Conservation (phyloP, 495 filamentous ascomycete genomes). For the Talaromyces stipitatus region DNA sequence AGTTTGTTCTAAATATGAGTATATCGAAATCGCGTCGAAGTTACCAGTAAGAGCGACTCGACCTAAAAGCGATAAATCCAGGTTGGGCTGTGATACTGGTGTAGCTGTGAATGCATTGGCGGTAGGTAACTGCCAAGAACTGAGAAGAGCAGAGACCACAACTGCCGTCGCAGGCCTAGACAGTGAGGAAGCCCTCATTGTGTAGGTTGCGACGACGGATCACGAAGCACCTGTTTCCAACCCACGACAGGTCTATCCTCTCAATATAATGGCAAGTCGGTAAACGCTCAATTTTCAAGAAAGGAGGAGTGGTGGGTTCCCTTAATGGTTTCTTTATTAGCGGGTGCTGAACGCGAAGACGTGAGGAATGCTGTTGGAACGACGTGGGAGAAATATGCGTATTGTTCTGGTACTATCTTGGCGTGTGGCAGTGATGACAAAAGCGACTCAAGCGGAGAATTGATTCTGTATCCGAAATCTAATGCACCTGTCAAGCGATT, state of each 20-base stretch:
- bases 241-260: conserved; percentile 1
- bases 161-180: conserved; percentile 47
- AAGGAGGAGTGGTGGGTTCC: background rate
- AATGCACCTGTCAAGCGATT: background rate
- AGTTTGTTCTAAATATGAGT: conserved; percentile 73
- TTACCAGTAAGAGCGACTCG: conserved; percentile 82
- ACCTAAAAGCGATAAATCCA: conserved; percentile 77
- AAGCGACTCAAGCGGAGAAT: background rate
- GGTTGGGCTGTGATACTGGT: conserved; percentile 62
- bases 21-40: conserved; percentile 86
- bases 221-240: conserved; percentile 2
- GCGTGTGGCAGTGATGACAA: background rate
- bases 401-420: background rate
- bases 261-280: conserved; percentile 5
- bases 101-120: conserved; percentile 60
- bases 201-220: conserved; percentile 37
- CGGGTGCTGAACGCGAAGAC: conserved; percentile 2
- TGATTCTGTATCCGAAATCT: background rate
- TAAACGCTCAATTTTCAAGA: background rate
- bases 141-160: conserved; percentile 30
- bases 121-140: conserved; percentile 30
- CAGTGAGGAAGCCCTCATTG: conserved; percentile 53
- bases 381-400: background rate
- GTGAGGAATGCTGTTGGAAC: conserved; percentile 1
- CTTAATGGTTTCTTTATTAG: background rate